Evolutionary conservation across 768 basidiomycete species (phyloP), one percentile per base, ranked within the genome.

Genomic region (Pleurotus salmoneostramineus): DNA sequence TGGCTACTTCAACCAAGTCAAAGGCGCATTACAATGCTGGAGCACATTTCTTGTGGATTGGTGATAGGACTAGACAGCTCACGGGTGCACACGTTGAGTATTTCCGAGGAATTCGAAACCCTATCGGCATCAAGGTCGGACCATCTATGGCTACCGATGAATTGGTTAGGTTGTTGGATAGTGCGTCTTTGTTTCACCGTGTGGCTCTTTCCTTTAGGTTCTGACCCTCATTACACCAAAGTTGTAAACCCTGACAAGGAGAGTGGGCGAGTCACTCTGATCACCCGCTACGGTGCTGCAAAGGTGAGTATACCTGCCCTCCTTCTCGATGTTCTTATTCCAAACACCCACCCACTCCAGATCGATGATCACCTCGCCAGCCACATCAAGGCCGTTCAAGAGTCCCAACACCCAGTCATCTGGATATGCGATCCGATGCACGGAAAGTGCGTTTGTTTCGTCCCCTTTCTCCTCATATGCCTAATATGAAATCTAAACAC

Each of bases 361-460:
- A 84, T 97, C 61, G 86, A 85, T 56, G 69, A 79, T 32, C 79
- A 85, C 64, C 85, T 98, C 6, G 79, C 93, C 0, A 78, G 71
- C 0, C 96, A 98, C 68, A 95, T 99, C 68, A 69, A 71, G 10
- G 88, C 85, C 6, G 95, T 99, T 12, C 86, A 90, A 66, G 61
- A 72, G 50, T 88, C 93, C 2, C 83, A 82, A 0, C 95, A 98
- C 68, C 90, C 91, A 1, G 95, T 97, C 2, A 83, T 88, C 6
- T 98, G 95, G 94, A 82, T 95, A 50, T 95, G 92, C 66, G 97
- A 98, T 72, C 95, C 95, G 2, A 98, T 98, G 96, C 96, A 98
- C 64, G 96, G 95, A 75, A 97, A 98, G 93, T 94, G 66, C 64
- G 91, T 80, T 35, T 59, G 48, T 54, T 15, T 15, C 14, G 14